Conservation (phyloP, 2,329 filamentous ascomycete genomes). For the Seiridium cupressi region DNA sequence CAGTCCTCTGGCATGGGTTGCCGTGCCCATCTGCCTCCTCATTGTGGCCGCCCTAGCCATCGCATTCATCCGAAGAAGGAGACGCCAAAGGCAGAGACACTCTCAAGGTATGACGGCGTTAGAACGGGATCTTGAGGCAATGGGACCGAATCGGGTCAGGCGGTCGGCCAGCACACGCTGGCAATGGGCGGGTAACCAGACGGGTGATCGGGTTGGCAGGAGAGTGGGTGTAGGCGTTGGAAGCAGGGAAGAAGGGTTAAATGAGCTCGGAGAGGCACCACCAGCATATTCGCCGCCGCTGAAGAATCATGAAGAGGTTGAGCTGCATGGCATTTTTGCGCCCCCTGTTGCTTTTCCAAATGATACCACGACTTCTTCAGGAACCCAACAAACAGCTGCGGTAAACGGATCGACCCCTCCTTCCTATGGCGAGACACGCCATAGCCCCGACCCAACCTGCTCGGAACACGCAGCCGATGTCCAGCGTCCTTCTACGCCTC, state of each 20-base stretch:
- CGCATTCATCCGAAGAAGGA: slow-evolving; percentile 23
- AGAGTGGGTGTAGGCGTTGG: slow-evolving; percentile 13
- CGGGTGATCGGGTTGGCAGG: neutral
- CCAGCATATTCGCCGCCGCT: slow-evolving; percentile 25
- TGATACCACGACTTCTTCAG: neutral
- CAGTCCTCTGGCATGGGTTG: slow-evolving; percentile 22
- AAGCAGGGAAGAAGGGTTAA: slow-evolving; percentile 28
- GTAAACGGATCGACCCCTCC: neutral
- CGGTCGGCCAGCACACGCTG: slow-evolving; percentile 12
- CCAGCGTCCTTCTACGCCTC: neutral
- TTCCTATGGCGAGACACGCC: slow-evolving; percentile 7
- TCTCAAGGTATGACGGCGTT: slow-evolving; percentile 14
- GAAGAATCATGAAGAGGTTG: slow-evolving; percentile 17
- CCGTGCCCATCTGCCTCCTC: slow-evolving; percentile 27
- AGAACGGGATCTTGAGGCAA: slow-evolving; percentile 21
- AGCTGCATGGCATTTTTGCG: slow-evolving; percentile 9
- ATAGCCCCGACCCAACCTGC: neutral
- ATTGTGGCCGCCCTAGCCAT: slow-evolving; percentile 20
- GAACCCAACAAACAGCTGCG: neutral
- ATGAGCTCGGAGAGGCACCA: slow-evolving; percentile 30
- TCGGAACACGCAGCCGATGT: neutral
- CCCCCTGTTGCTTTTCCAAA: neutral
- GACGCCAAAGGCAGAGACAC: slow-evolving; percentile 16
- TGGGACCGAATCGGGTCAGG: slow-evolving; percentile 12
- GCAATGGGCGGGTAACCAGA: slow-evolving; percentile 4